Conservation (phyloP, 345 rosid genomes). For the Pistacia vera region DNA sequence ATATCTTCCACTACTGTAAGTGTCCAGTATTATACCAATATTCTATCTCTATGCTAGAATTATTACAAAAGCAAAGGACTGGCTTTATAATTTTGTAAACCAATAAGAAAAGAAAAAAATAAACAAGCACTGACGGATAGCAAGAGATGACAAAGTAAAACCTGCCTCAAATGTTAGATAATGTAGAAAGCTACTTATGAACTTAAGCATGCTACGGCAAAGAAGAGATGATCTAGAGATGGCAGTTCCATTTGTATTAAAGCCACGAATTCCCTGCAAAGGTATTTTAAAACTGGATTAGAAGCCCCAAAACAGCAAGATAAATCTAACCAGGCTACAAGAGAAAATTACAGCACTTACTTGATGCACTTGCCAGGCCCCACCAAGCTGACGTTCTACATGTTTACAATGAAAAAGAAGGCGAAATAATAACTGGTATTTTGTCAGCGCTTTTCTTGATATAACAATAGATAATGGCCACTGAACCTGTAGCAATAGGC, state of each 20-base stretch:
- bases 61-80: background rate
- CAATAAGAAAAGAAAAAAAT: background rate
- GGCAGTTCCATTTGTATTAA: conserved; percentile 75
- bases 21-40: background rate
- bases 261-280: conserved; percentile 76
- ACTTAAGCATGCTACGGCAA: conserved; percentile 97
- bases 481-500: conserved; percentile 58
- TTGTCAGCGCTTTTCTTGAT: conserved; percentile 84
- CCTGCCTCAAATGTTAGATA: conserved; percentile 96
- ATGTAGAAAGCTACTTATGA: conserved; percentile 92
- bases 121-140: background rate
- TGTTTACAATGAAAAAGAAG: conserved; percentile 92
- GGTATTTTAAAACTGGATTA: conserved; percentile 25
- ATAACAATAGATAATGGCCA: conserved; percentile 97
- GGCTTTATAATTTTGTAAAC: background rate
- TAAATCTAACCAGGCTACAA: conserved; percentile 5
- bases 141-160: conserved; percentile 20
- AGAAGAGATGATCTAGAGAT: conserved; percentile 88
- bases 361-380: conserved; percentile 98
- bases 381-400: conserved; percentile 94
- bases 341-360: conserved; percentile 43
- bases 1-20: background rate
- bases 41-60: background rate
- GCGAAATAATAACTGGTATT: conserved; percentile 92
- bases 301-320: conserved; percentile 18